Conservation (phyloP, 352 stramenopile species). For the Globisporangium polare region DNA sequence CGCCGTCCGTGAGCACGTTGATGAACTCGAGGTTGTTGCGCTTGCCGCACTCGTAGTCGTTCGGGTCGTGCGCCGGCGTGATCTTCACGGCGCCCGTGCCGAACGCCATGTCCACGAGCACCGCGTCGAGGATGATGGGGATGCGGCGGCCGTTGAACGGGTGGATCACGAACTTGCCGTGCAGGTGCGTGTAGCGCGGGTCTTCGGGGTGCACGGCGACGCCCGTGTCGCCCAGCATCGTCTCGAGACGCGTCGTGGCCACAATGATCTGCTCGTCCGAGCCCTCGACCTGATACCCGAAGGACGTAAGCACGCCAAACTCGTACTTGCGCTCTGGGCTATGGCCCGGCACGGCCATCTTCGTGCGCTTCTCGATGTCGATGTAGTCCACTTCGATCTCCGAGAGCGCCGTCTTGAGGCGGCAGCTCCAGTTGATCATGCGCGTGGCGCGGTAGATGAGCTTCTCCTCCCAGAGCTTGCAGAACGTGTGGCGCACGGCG, state of each 20-base stretch:
- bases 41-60: slow-evolving; percentile 99
- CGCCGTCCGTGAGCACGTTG: slow-evolving; percentile 96
- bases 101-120: slow-evolving; percentile 98
- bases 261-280: slow-evolving; percentile 78
- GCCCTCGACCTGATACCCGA: slow-evolving; percentile 96
- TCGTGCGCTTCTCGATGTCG: slow-evolving; percentile 96
- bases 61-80: slow-evolving; percentile 98
- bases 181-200: slow-evolving; percentile 97
- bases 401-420: slow-evolving; percentile 94
- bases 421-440: slow-evolving; percentile 99
- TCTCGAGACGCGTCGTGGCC: slow-evolving; percentile 97
- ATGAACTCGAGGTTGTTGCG: slow-evolving; percentile 97
- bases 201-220: slow-evolving; percentile 99
- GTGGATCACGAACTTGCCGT: slow-evolving; percentile 97
- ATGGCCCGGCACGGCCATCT: slow-evolving; percentile 95
- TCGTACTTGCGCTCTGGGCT: slow-evolving; percentile 96
- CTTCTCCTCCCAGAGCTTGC: slow-evolving; percentile 87
- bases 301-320: slow-evolving; percentile 98
- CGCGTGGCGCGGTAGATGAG: slow-evolving; percentile 98
- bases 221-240: slow-evolving; percentile 98
- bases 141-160: slow-evolving; percentile 98
- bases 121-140: slow-evolving; percentile 94
- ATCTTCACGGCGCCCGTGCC: slow-evolving; percentile 99
- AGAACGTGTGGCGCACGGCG: slow-evolving; percentile 97
- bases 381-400: slow-evolving; percentile 99